Base-by-base conservation (phyloP, 176 grass and related monocot species). In the Triticum timopheevii region DNA sequence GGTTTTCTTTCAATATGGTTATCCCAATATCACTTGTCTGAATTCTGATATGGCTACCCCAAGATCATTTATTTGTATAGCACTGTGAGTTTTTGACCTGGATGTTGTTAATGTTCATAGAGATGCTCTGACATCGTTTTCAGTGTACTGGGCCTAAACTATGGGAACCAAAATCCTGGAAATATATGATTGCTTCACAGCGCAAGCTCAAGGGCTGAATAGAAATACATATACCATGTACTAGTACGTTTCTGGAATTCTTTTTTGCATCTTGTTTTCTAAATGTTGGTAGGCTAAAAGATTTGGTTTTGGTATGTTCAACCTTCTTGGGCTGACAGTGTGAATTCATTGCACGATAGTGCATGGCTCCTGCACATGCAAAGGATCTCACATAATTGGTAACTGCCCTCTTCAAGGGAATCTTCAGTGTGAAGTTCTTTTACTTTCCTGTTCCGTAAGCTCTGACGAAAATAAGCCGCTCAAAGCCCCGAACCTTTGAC, bases 131-230 rank as follows among this genome's bases (percentile, higher is more conserved):
- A 84, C 36, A 31, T 8, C 4, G 0, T n/a, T 63, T 75, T 45
- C 56, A 0, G 62, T 84, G 8, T 84, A 2, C 36, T 47, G 56
- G 82, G 6, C 69, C 70, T 47, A 63, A 75, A 75, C 69, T 84
- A 47, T 22, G 19, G 36, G 16, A 84, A 0, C 39, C 82, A 34
- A 84, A 33, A 84, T 65, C 82, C 22, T 84, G 27, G 82, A 84
- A 76, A 84, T 84, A 84, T 84, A 71, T 7, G 45, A 76, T 84
- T 49, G 16, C 16, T 19, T 54, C 50, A 19, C 45, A 49, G 13
- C 13, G 13, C 45, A 49, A 49, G 45, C 16, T 5, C 16, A 19
- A 54, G 50, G 4, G 4, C 50, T 54, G 16, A 40, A 8, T 24
- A 13, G 35, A 71, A 33, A 71, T 39, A 71, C 34, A 39, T 3